Evolutionary conservation across 768 basidiomycete species (phyloP).

Genomic region (button mushroom (Agaricus bisporus)): DNA sequence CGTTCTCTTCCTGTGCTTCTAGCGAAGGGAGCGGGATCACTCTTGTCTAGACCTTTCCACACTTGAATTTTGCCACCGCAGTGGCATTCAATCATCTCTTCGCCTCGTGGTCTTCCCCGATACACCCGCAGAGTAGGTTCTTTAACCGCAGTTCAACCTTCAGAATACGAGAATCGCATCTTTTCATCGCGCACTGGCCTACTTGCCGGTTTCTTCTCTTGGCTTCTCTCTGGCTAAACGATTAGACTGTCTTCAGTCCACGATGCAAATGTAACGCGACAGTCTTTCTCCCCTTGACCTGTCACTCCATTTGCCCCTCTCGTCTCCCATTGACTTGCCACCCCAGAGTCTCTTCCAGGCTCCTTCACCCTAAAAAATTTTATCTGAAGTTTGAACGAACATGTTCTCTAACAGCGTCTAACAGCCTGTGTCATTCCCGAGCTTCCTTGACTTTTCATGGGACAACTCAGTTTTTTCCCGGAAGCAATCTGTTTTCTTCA

Average conservation of each 20-base stretch:
- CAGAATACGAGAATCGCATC: slow-evolving; percentile 8
- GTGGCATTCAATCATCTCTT: background rate
- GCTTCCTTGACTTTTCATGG: background rate
- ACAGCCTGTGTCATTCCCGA: background rate
- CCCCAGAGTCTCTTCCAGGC: background rate
- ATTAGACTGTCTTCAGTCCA: background rate
- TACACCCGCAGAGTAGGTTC: slow-evolving; percentile 7
- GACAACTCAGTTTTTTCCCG: background rate
- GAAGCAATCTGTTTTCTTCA: background rate
- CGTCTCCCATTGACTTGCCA: background rate
- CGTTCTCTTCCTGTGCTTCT: slow-evolving; percentile 2
- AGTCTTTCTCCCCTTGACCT: background rate
- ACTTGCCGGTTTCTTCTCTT: slow-evolving; percentile 3
- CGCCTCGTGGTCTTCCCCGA: slow-evolving; percentile 10
- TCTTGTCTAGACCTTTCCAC: background rate
- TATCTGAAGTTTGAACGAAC: too few species aligned
- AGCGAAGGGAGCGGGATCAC: slow-evolving; percentile 8
- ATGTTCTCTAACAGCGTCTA: background rate
- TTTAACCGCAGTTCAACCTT: background rate
- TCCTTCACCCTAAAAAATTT: background rate
- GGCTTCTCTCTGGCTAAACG: background rate
- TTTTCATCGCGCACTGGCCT: background rate
- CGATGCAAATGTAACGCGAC: background rate
- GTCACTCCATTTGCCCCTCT: background rate
- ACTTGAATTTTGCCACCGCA: background rate